phyloP scores from a whole-genome alignment of 1,284 basidiomycete species.

The Tremellales sp. region DNA sequence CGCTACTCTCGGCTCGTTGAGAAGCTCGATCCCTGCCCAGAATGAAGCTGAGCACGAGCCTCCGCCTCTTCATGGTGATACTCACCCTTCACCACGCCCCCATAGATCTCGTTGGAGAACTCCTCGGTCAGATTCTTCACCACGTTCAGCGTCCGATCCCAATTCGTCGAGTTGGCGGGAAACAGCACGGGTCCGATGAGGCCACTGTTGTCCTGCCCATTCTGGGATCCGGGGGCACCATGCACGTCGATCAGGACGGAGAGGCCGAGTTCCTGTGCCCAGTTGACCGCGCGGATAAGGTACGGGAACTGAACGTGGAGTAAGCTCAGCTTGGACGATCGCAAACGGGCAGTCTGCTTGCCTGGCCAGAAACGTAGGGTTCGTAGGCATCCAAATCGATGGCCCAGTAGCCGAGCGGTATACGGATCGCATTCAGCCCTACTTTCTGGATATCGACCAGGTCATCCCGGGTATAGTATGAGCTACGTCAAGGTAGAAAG shows the following conservation, averaged over 20 bases:
- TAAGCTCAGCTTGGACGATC: neutral
- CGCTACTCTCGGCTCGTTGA: slow-evolving; percentile 38
- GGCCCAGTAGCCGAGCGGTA: slow-evolving; percentile 38
- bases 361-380: slow-evolving; percentile 33
- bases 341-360: slow-evolving; percentile 2
- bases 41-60: too few relatives aligned
- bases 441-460: slow-evolving; percentile 25
- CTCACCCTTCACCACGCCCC: slow-evolving; percentile 27
- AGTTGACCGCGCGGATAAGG: slow-evolving; percentile 26
- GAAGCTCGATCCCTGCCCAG: slow-evolving; percentile 57
- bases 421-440: slow-evolving; percentile 31
- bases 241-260: slow-evolving; percentile 50
- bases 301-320: slow-evolving; percentile 18
- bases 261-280: slow-evolving; percentile 25
- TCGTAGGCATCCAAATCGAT: slow-evolving; percentile 26
- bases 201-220: slow-evolving; percentile 49
- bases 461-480: slow-evolving; percentile 36
- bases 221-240: slow-evolving; percentile 62
- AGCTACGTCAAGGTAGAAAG: slow-evolving; percentile 14
- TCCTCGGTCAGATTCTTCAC: slow-evolving; percentile 51
- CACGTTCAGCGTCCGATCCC: slow-evolving; percentile 31
- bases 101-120: slow-evolving; percentile 34
- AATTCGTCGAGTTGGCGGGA: slow-evolving; percentile 25
- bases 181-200: slow-evolving; percentile 25
- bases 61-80: neutral